Evolutionary conservation across 345 rosid species (phyloP), one percentile per base, ranked within the genome.

Genomic region (Eutrema japonicum): DNA sequence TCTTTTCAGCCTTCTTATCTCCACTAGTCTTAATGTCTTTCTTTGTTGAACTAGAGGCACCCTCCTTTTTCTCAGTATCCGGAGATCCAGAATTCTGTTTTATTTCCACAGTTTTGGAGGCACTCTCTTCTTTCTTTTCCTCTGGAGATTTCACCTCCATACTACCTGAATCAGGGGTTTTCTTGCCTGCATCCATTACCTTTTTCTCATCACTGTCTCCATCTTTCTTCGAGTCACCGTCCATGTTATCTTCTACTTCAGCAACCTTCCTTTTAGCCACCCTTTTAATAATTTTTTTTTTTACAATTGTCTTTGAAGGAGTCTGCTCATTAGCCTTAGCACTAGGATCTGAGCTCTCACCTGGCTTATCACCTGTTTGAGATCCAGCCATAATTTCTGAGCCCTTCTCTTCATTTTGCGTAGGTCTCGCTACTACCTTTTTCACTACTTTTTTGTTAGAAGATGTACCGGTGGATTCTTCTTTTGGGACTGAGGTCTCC

Each of bases 241-340:
- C 78, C 67, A 57, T 77, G 71, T 56, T 80, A 38, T 33, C 71
- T 59, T 81, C 74, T 69, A 42, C 79, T 53, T 77, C 84, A 62
- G 83, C 57, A 33, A 81, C 80, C 85, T 92, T 95, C 78, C 83
- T 84, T 82, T 87, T 92, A 59, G 87, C 77, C n/a, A 95, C 96
- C 80, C 89, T 87, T 80, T 83, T 95, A 61, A 95, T 80, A 48
- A 92, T 72, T 79, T 90, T 92, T 83, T 82, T 92, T 82, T 90
- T 90, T 46, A 84, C 52, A 22, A 83, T 73, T 54, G 91, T 83
- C 78, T 86, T 91, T 63, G 73, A 80, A 81, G 78, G 38, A 43
- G 83, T 50, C 68, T 84, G 83, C 74, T 85, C 83, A 55, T 22
- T 81, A 61, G 67, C 64, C 51, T 75, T 75, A 61, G 75, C 50